Conservation (phyloP, 768 basidiomycete genomes). For the Tephrocybe sp. region DNA sequence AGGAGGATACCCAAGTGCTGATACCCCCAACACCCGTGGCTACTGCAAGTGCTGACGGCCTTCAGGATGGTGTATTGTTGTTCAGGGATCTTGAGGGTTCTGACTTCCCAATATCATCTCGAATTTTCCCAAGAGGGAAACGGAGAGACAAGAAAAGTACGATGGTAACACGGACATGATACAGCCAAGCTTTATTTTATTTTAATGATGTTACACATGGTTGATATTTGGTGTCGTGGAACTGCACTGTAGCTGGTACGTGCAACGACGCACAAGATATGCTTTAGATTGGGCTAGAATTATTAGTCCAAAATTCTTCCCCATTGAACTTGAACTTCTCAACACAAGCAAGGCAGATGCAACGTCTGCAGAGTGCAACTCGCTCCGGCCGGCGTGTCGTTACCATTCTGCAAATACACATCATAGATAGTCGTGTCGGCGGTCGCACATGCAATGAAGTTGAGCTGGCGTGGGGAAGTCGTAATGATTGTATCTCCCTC, state of each 20-base stretch:
- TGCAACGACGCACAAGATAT: too few species aligned
- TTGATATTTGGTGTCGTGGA: neutral
- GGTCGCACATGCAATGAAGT: constrained; percentile 52
- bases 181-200: neutral
- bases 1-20: constrained; percentile 25
- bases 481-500: constrained; percentile 62
- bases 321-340: neutral
- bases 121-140: constrained; percentile 9
- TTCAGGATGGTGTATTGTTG: neutral
- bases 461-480: constrained; percentile 46
- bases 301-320: neutral
- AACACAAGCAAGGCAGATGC: constrained; percentile 44
- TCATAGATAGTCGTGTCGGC: constrained; percentile 38
- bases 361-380: constrained; percentile 37
- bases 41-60: neutral
- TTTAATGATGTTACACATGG: neutral
- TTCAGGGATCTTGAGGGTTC: neutral
- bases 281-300: too few species aligned
- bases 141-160: constrained; percentile 2
- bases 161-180: constrained; percentile 10
- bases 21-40: constrained; percentile 15
- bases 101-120: constrained; percentile 8
- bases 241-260: too few species aligned
- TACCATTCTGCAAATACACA: constrained; percentile 49
- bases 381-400: constrained; percentile 39